A percentile compares a stretch with the other conserved stretches of the same genome.
Conservation (phyloP, 2,329 filamentous ascomycete genomes). For the Colletotrichum incanum region DNA sequence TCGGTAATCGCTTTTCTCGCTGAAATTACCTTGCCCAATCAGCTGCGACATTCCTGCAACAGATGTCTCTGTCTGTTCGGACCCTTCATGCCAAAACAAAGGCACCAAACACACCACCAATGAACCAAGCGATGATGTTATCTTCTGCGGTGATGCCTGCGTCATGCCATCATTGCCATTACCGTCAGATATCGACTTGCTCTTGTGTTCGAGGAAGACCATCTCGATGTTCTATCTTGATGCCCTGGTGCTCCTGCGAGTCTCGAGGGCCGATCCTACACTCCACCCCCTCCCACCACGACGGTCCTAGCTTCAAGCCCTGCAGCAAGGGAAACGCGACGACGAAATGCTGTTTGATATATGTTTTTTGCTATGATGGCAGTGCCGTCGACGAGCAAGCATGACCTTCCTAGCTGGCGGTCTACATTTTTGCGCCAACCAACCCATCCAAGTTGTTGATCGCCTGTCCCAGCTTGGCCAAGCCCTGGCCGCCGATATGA, state of each 20-base stretch:
- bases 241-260: slow-evolving; percentile 10
- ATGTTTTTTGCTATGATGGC: slow-evolving; percentile 21
- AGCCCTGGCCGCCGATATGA: slow-evolving; percentile 22
- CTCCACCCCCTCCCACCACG: slow-evolving; percentile 2
- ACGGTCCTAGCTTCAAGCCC: slow-evolving; percentile 20
- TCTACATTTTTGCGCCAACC: slow-evolving; percentile 19
- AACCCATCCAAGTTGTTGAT: slow-evolving; percentile 5
- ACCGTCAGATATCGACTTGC: not conserved
- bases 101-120: not conserved
- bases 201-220: not conserved
- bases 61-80: no score
- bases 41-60: no score
- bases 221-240: slow-evolving; percentile 28
- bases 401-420: slow-evolving; percentile 17
- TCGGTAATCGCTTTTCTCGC: no score
- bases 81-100: no score
- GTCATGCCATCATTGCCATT: slow-evolving; percentile 25
- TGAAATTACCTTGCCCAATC: no score
- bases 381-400: slow-evolving; percentile 19
- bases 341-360: not conserved
- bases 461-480: slow-evolving; percentile 2
- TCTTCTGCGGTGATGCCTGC: slow-evolving; percentile 8
- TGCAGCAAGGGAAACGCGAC: slow-evolving; percentile 26
- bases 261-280: slow-evolving; percentile 10
- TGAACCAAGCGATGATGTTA: not conserved